Conservation (phyloP, 2,329 filamentous ascomycete genomes). For the Penicillium sp. region DNA sequence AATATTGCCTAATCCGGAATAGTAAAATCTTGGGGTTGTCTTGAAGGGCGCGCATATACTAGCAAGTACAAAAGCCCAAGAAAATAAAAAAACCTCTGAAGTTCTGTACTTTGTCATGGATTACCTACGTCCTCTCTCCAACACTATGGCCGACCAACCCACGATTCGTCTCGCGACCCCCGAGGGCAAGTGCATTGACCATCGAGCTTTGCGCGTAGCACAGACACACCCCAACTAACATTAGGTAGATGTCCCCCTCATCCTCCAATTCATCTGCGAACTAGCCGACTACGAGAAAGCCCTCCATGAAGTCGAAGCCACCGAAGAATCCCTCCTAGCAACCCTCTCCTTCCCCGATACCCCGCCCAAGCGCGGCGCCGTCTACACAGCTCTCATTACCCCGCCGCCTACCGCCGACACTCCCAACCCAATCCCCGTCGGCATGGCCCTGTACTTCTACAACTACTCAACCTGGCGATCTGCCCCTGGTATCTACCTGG, state of each 20-base stretch:
- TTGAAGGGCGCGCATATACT: not conserved
- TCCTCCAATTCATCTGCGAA: constrained; percentile 77
- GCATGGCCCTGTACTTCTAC: constrained; percentile 90
- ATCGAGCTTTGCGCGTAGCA: not conserved
- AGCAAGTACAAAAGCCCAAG: not conserved
- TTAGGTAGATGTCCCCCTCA: constrained; percentile 70
- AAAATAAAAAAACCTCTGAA: not conserved
- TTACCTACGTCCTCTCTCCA: constrained; percentile 8
- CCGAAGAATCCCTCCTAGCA: constrained; percentile 65
- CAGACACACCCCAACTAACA: constrained; percentile 11
- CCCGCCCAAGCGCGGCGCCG: constrained; percentile 56
- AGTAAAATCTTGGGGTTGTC: not conserved
- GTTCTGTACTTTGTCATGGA: not conserved
- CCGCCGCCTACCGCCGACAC: constrained; percentile 48
- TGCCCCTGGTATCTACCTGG: constrained; percentile 85
- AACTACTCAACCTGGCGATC: constrained; percentile 94
- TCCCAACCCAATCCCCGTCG: constrained; percentile 52
- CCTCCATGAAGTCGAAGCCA: constrained; percentile 72
- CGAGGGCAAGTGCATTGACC: constrained; percentile 32
- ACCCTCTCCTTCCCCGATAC: constrained; percentile 75
- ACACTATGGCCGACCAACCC: constrained; percentile 36
- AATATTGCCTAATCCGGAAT: constrained; percentile 5
- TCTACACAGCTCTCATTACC: constrained; percentile 71
- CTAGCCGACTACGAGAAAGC: constrained; percentile 87
- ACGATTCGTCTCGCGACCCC: constrained; percentile 44